Base-by-base conservation (phyloP, 2,329 filamentous ascomycete genomes). In the Thelonectria olida region DNA sequence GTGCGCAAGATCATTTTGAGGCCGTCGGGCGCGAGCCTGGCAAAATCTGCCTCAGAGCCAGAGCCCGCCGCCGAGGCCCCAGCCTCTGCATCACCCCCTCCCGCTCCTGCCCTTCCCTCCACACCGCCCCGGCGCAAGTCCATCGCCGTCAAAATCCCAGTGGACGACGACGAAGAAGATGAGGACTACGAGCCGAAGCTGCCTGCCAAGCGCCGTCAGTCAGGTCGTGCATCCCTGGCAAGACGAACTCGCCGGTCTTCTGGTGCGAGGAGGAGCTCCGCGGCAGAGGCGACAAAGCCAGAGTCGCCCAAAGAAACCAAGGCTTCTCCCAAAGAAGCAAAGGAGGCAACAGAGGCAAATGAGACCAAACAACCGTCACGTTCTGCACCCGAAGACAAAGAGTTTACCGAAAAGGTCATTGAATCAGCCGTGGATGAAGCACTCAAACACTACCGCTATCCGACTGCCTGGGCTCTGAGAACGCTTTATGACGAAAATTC, bases 381-480 rank as follows among this genome's bases (percentile, higher is more conserved):
- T 39, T 41, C 62, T 52, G 73, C 74, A 27, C 65, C 71, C 2
- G 69, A 74, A 36, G 78, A 81, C 63, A 81, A 78, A 63, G 81
- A 82, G 38, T 72, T 81, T 31, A 78, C 80, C 23, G 84, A 84
- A 67, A 82, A 78, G 69, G 82, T 87, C 25, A 79, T 90, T 38
- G 84, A 87, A 72, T 70, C 75, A 28, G 85, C 86, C n/a, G 84
- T 89, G 27, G 82, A 87, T 9, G 81, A 87, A 69, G 87, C 87
- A 5, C 74, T 90, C 49, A 77, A 80, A 61, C 81, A 85, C 69
- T 80, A 80, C 63, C 84, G 85, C 60, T 89, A 86, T 72, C 85
- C 86, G 54, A 89, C 87, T 8, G 88, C 87, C 2, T 89, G 83
- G 78, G 86, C 87, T 41, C 78, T 90, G 61, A 81, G 86, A 54